Evolutionary conservation across 2,329 filamentous ascomycete genomes (phyloP).

Genomic region (Pseudogymnoascus sp.): DNA sequence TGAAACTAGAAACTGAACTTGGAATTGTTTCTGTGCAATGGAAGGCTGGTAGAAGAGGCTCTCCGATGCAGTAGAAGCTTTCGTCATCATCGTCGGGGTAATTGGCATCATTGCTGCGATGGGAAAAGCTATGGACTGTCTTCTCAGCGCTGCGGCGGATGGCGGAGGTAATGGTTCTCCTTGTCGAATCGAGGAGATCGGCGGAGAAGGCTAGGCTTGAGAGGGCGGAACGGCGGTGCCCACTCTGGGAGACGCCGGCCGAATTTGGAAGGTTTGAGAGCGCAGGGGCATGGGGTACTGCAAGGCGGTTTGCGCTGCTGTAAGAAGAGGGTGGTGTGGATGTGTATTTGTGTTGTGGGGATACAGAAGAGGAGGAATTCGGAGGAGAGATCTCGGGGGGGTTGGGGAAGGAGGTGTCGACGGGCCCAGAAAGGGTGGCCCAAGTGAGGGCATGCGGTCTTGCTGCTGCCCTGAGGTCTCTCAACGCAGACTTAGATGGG

Average conservation of each 20-base stretch:
- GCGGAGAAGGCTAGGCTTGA: not conserved
- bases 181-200: not conserved
- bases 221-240: not conserved
- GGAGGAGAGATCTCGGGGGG: not conserved
- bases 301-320: not conserved
- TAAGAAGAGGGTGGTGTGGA: not conserved
- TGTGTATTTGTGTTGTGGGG: not conserved
- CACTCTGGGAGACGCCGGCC: no score
- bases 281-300: not conserved
- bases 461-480: not conserved
- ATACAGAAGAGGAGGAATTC: not conserved
- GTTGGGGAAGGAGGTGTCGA: not conserved
- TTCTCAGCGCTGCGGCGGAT: not conserved
- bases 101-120: not conserved
- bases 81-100: not conserved
- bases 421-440: not conserved
- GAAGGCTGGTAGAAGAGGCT: not conserved
- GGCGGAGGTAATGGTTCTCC: not conserved
- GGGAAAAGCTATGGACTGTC: slow-evolving; percentile 2
- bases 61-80: not conserved
- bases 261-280: not conserved
- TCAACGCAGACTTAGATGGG: not conserved
- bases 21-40: not conserved
- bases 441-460: not conserved
- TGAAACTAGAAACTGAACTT: not conserved